Base-by-base conservation (phyloP, 176 grass and related monocot genomes). In the Aechmea fasciata region DNA sequence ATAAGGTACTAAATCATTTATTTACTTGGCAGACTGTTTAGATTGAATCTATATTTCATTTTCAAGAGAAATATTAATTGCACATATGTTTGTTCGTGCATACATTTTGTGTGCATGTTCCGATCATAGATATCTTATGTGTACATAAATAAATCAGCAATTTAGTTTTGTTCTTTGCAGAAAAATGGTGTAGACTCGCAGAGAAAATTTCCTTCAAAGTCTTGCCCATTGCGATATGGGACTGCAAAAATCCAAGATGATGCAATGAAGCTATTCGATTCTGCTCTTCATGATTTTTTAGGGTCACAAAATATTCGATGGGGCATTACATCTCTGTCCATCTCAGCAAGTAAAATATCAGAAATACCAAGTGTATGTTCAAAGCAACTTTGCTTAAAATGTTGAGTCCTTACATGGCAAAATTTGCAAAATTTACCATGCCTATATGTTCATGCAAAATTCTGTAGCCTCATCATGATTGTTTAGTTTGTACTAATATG, bases 201-300 rank as follows among this genome's bases (percentile, higher is more conserved):
- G 61, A 85, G 81, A 81, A 97, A 97, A 83, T 92, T 97, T 54
- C 93, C 93, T 75, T 92, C 93, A 20, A 97, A 90, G 83, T 97
- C 93, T 11, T 97, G 88, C 48, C 83, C 88, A 8, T 77, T 97
- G 79, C 89, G 86, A 29, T 97, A 90, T 87, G 93, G 86, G n/a
- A 85, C 83, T 68, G 66, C 59, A 22, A 97, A 97, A 87, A 81
- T 97, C 81, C 86, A 87, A 87, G 93, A 97, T 70, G 93, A 92
- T 83, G 85, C 86, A 79, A 87, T 92, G 81, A 88, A 70, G 75
- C 80, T 97, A 79, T 97, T 97, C 70, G 81, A 90, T 82, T 83
- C 70, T 5, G 81, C 73, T 3, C 89, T 97, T 80, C 69, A 72
- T 48, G 93, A 97, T 51, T 92, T 92, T 90, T 92, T 91, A 75